Evolutionary conservation across 305 asterid species (phyloP), one percentile per base, ranked within the genome.

Genomic region (Rubia tinctorum): DNA sequence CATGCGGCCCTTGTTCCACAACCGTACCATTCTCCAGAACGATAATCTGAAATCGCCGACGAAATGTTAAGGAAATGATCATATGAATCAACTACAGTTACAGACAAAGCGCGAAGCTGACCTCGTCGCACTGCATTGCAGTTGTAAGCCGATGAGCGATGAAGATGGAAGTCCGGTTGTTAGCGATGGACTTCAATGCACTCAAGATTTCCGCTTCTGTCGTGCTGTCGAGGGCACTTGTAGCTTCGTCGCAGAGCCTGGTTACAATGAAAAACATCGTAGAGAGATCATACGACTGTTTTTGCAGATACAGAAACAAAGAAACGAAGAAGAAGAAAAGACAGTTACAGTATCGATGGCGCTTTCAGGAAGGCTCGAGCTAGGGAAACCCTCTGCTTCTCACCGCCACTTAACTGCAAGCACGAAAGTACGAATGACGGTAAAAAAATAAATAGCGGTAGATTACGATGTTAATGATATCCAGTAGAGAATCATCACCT

Each of bases 61-160:
- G 1, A 59, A 3, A 59, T 10, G 2, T 8, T 11, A 59, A 59
- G 37, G 34, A 59, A 18, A 0, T 20, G 64, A 23, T 23, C 39
- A 34, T 34, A 34, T 34, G 39, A 2, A 34, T 34, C 39, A 2
- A 34, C 39, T 34, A 34, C 39, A 34, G 39, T 34, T 34, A 18
- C 11, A 18, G 8, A n/a, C 23, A 22, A 53, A 17, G 8, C 20
- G 9, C 7, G 25, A 18, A 53, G 15, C 60, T 20, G 15, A 53
- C 97, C 99, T 92, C 97, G 67, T 95, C 98, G 76, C 99, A 95
- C 83, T 95, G 99, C 99, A 95, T 92, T 75, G 99, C 98, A 18
- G 97, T 95, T 71, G 99, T 95, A 78, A 92, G 97, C 85, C 99
- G 84, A 68, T 95, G 99, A 67, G 98, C 96, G 55, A 95, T 89